Evolutionary conservation across 306 rosid species (phyloP), one percentile per base, ranked within the genome.

Genomic region (Begonia fuchsioides): DNA sequence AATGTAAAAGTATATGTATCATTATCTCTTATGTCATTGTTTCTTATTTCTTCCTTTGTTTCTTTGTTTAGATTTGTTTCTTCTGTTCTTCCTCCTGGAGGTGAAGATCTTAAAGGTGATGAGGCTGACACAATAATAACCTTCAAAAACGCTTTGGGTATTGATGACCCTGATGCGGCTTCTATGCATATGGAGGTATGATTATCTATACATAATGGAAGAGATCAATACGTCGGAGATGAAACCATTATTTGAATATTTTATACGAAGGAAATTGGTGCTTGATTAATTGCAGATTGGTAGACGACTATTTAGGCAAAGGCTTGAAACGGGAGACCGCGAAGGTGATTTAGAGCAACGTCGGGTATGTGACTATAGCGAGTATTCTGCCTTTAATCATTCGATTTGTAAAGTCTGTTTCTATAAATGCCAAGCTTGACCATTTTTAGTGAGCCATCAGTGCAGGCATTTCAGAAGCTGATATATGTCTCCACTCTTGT

Each of bases 391-490:
- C 35, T 67, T 38, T 70, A 48, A 50, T 56, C 2, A 43, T 51
- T 60, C 20, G 14, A 7, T 38, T 13, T 9, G 10, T 2, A 39
- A 41, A 6, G 35, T 14, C 38, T 11, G 49, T 50, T 38, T 47
- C 40, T 38, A 41, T 51, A 76, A 54, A 55, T 61, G 52, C 62
- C 71, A 80, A 67, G 76, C 93, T 82, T 92, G 94, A 82, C 78
- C 94, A 75, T 72, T 68, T 54, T 65, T 58, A 62, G 62, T 58
- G 82, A 51, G 53, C 75, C 83, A 77, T 77, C 87, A 85, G 98
- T 82, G 96, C 98, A 92, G 98, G 98, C 94, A 16, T 92, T 92
- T 70, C 96, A 92, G 75, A 92, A 92, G 84, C 70, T 92, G 79
- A 79, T 92, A 50, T 92, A 85, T 66, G 87, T 92, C 55, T 92